A percentile compares a stretch with the other conserved stretches of the same genome.
These are phyloP conservation scores for Lactarius evosmus DNA, from an alignment of 768 basidiomycete species.

Conservation along the genomic window DNA sequence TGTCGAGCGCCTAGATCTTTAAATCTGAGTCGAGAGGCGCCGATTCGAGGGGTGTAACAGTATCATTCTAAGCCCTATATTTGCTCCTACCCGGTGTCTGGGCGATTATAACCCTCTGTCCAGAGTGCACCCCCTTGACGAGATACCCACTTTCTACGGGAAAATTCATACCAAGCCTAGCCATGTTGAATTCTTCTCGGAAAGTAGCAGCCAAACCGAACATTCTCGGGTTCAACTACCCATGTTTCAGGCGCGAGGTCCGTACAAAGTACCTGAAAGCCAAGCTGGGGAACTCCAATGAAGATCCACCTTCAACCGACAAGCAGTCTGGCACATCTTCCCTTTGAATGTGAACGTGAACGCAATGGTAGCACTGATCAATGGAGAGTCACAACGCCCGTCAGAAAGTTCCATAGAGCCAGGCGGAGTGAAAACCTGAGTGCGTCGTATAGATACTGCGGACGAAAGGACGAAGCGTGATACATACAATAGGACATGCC, in stretches of 20 bases:
- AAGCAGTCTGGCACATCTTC: not conserved
- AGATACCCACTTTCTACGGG: not conserved
- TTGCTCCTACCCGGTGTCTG: not conserved
- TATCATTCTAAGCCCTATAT: not conserved
- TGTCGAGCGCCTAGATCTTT: not conserved
- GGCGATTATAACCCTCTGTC: not conserved
- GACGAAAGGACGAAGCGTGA: conserved; percentile 31
- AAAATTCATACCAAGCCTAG: not conserved
- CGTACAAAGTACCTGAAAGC: not conserved
- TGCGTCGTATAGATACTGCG: not conserved
- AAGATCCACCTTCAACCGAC: not conserved
- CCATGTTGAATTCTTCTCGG: not conserved
- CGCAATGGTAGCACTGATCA: not conserved
- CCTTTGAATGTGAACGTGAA: not conserved
- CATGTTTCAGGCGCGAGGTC: not conserved
- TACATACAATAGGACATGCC: conserved; percentile 41
- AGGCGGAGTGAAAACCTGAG: not conserved
- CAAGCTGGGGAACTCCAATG: not conserved
- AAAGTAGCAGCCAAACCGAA: not conserved
- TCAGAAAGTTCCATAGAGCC: not conserved
- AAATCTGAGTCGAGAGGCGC: not conserved
- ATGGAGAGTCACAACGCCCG: not conserved
- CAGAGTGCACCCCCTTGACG: too few relatives aligned
- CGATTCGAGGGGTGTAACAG: not conserved
- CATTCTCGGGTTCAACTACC: not conserved